Conservation (phyloP, 2,329 filamentous ascomycete species). For the Aspergillus carbonarius region DNA sequence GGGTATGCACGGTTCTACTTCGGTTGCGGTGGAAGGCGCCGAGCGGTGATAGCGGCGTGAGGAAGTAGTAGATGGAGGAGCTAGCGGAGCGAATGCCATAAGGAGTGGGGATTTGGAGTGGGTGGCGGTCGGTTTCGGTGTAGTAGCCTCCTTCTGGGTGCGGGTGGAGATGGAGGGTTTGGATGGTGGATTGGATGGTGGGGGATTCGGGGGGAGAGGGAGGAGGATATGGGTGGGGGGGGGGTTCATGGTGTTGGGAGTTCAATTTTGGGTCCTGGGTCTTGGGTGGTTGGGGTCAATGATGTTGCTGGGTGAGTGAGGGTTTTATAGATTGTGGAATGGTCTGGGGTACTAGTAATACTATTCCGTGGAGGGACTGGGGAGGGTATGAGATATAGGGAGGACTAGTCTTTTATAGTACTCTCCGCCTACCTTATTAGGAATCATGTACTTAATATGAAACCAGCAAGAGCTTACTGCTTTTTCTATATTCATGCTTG, state of each 20-base stretch:
- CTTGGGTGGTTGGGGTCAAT: background rate
- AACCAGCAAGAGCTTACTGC: no score
- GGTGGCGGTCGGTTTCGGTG: constrained; percentile 59
- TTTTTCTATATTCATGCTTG: no score
- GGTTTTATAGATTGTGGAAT: no score
- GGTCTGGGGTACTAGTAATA: no score
- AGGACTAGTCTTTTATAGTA: no score
- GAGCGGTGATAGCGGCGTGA: constrained; percentile 56
- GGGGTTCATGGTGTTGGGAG: background rate
- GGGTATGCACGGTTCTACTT: constrained; percentile 62
- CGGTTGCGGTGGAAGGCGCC: constrained; percentile 65
- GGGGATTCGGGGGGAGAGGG: constrained; percentile 29
- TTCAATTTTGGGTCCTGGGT: background rate
- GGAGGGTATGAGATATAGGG: no score
- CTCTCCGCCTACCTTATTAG: no score
- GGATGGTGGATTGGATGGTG: constrained; percentile 39
- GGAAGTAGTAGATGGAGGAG: constrained; percentile 64
- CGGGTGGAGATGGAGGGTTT: constrained; percentile 49
- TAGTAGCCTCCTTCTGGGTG: constrained; percentile 68
- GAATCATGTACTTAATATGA: no score
- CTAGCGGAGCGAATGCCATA: constrained; percentile 51
- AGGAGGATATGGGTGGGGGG: constrained; percentile 13
- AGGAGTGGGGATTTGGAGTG: constrained; percentile 55
- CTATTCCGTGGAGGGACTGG: no score
- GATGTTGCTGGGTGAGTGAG: no score